Evolutionary conservation across 495 filamentous ascomycete genomes (phyloP).

Genomic region (Neurospora sp.): DNA sequence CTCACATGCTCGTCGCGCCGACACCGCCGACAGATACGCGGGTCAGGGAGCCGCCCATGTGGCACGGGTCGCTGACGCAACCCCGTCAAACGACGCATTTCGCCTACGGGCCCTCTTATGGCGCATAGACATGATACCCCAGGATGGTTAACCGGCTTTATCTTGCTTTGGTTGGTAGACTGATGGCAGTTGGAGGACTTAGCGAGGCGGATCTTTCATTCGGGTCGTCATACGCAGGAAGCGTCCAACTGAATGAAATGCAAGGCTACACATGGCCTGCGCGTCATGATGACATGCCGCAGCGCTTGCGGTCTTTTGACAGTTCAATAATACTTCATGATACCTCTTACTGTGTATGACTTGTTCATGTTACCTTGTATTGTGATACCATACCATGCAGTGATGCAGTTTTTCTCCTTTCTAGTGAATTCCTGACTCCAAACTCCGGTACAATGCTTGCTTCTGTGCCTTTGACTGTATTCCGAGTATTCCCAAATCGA

Average conservation of each 20-base stretch:
- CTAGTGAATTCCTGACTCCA: constrained; percentile 1
- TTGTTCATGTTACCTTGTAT: background rate
- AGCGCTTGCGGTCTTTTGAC: constrained; percentile 12
- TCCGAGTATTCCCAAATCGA: background rate
- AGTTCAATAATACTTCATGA: constrained; percentile 9
- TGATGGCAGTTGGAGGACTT: constrained; percentile 2
- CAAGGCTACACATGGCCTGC: constrained; percentile 14
- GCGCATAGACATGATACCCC: constrained; percentile 23
- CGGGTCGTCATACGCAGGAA: constrained; percentile 11
- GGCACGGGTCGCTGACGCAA: background rate
- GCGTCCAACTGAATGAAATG: constrained; percentile 9
- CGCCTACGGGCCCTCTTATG: constrained; percentile 5
- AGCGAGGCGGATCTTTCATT: constrained; percentile 12
- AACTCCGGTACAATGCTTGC: background rate
- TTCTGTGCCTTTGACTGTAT: background rate
- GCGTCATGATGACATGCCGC: constrained; percentile 14
- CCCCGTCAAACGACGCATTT: background rate
- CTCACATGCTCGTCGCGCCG: constrained; percentile 24
- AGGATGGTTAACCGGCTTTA: constrained; percentile 12
- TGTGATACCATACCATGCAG: background rate
- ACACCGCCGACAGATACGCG: constrained; percentile 8
- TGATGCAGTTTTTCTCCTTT: background rate
- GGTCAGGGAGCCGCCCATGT: constrained; percentile 9
- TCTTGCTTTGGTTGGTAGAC: constrained; percentile 5
- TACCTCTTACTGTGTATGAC: background rate